These are phyloP conservation scores for Erigeron canadensis DNA, from an alignment of 129 eudicot species.

Conservation along the genomic window DNA sequence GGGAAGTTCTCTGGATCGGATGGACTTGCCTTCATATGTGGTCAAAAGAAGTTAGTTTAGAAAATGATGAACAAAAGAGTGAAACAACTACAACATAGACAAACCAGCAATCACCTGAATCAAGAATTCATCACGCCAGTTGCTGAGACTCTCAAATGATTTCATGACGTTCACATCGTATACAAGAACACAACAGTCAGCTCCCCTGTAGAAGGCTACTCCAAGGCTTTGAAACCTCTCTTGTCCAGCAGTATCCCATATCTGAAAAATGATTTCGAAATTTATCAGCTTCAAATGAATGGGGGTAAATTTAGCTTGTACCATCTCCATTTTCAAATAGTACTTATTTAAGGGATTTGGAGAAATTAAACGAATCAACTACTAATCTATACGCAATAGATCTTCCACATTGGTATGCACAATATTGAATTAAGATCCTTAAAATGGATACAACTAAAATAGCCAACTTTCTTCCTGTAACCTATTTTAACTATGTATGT, in stretches of 20 bases:
- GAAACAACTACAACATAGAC: constrained; percentile 1
- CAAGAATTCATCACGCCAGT: constrained; percentile 71
- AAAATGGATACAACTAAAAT: no score
- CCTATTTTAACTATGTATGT: no score
- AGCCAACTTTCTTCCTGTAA: no score
- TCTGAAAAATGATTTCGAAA: constrained; percentile 28
- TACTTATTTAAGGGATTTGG: no score
- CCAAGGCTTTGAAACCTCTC: constrained; percentile 82
- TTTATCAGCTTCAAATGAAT: not conserved
- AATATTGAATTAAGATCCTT: no score
- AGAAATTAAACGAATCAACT: no score
- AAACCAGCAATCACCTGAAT: constrained; percentile 48
- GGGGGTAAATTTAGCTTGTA: not conserved
- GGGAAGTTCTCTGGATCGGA: constrained; percentile 76
- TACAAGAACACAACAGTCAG: constrained; percentile 72
- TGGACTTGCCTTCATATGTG: constrained; percentile 60
- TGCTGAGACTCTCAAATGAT: constrained; percentile 69
- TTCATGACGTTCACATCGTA: constrained; percentile 71
- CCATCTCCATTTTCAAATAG: not conserved
- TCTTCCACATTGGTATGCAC: no score
- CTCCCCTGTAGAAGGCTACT: constrained; percentile 68
- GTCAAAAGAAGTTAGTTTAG: not conserved
- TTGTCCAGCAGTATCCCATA: constrained; percentile 82
- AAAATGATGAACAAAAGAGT: not conserved
- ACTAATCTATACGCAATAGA: no score